These are phyloP conservation scores for Colletotrichum incanum DNA, from an alignment of 2,329 filamentous ascomycete species.

Conservation along the genomic window DNA sequence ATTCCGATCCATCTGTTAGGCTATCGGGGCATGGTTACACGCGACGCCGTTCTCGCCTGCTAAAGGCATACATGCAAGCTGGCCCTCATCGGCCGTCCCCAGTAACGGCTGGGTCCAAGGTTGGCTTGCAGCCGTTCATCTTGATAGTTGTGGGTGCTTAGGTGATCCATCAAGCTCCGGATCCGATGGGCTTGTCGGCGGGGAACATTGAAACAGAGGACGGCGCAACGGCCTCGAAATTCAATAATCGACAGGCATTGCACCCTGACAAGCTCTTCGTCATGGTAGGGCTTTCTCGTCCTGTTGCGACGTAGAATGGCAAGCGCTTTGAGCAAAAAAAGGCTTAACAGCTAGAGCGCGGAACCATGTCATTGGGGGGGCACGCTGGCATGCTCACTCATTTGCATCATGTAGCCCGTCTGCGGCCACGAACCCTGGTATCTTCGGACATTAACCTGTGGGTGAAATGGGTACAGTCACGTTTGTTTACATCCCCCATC, in stretches of 20 bases:
- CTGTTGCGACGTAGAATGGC: conserved; percentile 11
- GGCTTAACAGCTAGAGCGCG: conserved; percentile 17
- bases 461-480: conserved; percentile 39
- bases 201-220: conserved; percentile 12
- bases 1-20: conserved; percentile 28
- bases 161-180: conserved; percentile 22
- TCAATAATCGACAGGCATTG: conserved; percentile 5
- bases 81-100: not conserved
- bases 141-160: conserved; percentile 15
- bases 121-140: conserved; percentile 6
- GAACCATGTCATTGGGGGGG: conserved; percentile 25
- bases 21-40: conserved; percentile 30
- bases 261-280: conserved; percentile 12
- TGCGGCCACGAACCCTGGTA: conserved; percentile 39
- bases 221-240: conserved; percentile 3
- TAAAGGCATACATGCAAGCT: conserved; percentile 28
- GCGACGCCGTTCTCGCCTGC: conserved; percentile 22
- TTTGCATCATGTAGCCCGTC: conserved; percentile 37
- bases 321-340: conserved; percentile 21
- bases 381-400: conserved; percentile 38
- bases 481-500: conserved; percentile 34
- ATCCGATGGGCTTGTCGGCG: conserved; percentile 13
- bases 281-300: conserved; percentile 11
- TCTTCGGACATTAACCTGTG: conserved; percentile 43
- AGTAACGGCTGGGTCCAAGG: not conserved